Conservation (phyloP, 2,329 filamentous ascomycete genomes). For the Incumbomyces lentus region DNA sequence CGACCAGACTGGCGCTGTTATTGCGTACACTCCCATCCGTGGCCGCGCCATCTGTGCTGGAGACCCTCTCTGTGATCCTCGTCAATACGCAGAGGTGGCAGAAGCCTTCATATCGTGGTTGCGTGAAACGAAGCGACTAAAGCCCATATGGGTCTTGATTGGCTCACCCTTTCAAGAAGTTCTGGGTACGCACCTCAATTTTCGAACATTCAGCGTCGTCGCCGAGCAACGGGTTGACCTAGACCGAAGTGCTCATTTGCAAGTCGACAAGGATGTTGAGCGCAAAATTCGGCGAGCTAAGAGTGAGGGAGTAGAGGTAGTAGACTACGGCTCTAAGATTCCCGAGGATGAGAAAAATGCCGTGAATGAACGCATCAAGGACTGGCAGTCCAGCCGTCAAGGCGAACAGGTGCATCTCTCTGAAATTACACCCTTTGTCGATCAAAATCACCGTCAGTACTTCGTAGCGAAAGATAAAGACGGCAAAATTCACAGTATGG, state of each 20-base stretch:
- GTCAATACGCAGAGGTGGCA: conserved; percentile 59
- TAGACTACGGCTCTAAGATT: conserved; percentile 51
- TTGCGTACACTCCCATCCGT: conserved; percentile 62
- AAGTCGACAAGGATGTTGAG: conserved; percentile 43
- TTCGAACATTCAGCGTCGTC: conserved; percentile 67
- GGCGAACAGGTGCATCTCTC: conserved; percentile 74
- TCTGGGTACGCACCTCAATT: conserved; percentile 60
- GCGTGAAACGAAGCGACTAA: conserved; percentile 47
- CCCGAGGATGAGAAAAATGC: conserved; percentile 52
- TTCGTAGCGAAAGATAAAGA: conserved; percentile 59
- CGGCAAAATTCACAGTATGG: conserved; percentile 56
- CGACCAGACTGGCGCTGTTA: conserved; percentile 57
- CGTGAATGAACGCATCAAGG: conserved; percentile 55
- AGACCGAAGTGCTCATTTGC: conserved; percentile 44
- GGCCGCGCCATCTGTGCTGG: conserved; percentile 68
- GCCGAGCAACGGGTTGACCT: conserved; percentile 70
- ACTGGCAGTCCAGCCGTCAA: conserved; percentile 63
- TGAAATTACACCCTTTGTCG: conserved; percentile 69
- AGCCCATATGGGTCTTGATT: conserved; percentile 69
- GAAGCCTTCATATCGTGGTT: conserved; percentile 57
- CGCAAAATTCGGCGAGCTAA: conserved; percentile 64
- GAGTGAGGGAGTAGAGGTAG: conserved; percentile 64
- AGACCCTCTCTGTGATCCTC: conserved; percentile 64
- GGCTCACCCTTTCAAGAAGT: conserved; percentile 61
- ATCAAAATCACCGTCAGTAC: conserved; percentile 64